Evolutionary conservation across 1,284 basidiomycete genomes (phyloP).

Genomic region (Cryptococcus floricola): DNA sequence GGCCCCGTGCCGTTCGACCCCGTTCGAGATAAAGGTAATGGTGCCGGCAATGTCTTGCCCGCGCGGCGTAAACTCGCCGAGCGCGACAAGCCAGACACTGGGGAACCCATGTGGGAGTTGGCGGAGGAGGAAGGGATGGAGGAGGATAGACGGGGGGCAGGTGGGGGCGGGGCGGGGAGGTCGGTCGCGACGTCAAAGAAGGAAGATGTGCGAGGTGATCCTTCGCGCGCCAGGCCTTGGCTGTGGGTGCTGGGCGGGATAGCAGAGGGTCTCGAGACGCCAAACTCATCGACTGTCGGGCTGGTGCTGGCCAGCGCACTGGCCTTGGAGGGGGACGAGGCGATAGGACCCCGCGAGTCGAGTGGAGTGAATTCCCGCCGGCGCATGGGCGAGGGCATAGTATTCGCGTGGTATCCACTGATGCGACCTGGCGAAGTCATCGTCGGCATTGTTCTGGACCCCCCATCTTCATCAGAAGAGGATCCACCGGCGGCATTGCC

Average conservation of each 20-base stretch:
- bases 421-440: background rate
- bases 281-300: constrained; percentile 13
- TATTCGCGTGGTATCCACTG: constrained; percentile 1
- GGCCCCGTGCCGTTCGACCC: background rate
- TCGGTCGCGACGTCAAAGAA: constrained; percentile 40
- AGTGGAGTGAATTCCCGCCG: background rate
- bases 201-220: constrained; percentile 33
- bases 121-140: background rate
- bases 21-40: constrained; percentile 8
- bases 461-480: background rate
- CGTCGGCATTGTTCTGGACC: background rate
- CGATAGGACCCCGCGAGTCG: background rate
- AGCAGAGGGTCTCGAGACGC: constrained; percentile 2
- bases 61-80: constrained; percentile 29
- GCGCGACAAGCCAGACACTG: constrained; percentile 33
- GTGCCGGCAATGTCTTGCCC: constrained; percentile 1
- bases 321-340: background rate
- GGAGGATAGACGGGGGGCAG: constrained; percentile 22
- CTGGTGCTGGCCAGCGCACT: background rate
- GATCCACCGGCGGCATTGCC: background rate
- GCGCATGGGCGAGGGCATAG: constrained; percentile 6
- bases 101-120: background rate
- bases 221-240: background rate
- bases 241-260: background rate
- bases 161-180: constrained; percentile 21